phyloP scores from a whole-genome alignment of 2,329 filamentous ascomycete genomes.

The Talaromyces sp. region DNA sequence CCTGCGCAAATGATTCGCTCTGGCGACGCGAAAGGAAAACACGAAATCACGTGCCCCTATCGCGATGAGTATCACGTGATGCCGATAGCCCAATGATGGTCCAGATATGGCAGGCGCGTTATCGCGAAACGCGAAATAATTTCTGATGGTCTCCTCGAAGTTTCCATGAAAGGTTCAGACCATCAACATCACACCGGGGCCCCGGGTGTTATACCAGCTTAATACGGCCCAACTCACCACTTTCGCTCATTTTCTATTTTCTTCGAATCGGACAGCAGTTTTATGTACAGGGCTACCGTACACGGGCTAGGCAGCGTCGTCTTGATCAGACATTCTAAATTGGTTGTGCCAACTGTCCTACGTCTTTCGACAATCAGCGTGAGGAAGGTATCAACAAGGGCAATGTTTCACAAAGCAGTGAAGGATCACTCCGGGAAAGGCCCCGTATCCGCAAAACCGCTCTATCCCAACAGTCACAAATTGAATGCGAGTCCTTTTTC shows the following conservation, averaged over 20 bases:
- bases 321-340: conserved; percentile 26
- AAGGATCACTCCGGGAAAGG: conserved; percentile 35
- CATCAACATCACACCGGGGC: not conserved
- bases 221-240: not conserved
- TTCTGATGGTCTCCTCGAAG: not conserved
- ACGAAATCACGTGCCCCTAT: conserved; percentile 15
- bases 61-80: not conserved
- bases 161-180: not conserved
- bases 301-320: conserved; percentile 23
- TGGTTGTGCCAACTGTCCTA: conserved; percentile 26
- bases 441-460: conserved; percentile 27
- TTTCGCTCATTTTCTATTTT: conserved; percentile 29
- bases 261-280: conserved; percentile 18
- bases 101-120: conserved; percentile 4
- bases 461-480: conserved; percentile 34
- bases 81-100: not conserved
- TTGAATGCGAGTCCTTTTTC: conserved; percentile 27
- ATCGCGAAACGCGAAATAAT: conserved; percentile 20
- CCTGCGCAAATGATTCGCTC: conserved; percentile 3
- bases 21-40: conserved; percentile 9
- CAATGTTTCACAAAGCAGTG: conserved; percentile 45
- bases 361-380: conserved; percentile 29
- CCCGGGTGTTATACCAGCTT: not conserved
- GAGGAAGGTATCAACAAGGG: conserved; percentile 5
- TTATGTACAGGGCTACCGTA: conserved; percentile 20